These are phyloP conservation scores for Chaetomium sp. DNA, from an alignment of 2,329 filamentous ascomycete genomes.

Conservation along the genomic window DNA sequence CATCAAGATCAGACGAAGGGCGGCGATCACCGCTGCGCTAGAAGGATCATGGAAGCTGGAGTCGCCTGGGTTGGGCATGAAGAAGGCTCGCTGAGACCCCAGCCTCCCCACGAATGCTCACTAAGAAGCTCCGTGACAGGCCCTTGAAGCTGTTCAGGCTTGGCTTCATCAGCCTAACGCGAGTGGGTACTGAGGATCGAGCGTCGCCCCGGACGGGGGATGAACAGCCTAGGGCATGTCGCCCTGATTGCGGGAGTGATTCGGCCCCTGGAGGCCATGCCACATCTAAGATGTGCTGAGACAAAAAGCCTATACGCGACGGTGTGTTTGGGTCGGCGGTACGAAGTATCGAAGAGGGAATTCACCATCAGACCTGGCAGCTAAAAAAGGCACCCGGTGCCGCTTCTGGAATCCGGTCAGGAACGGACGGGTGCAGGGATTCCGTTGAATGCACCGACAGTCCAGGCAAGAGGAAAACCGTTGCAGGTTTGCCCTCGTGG, in stretches of 20 bases:
- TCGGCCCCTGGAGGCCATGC: too few species aligned
- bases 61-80: constrained; percentile 2
- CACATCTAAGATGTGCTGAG: too few species aligned
- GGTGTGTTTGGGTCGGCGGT: too few species aligned
- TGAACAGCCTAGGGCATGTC: too few species aligned
- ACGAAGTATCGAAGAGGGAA: too few species aligned
- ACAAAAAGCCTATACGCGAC: too few species aligned
- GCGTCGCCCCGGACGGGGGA: too few species aligned
- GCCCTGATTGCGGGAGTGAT: too few species aligned
- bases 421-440: background rate
- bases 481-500: background rate
- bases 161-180: background rate
- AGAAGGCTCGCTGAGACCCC: constrained; percentile 2
- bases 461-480: background rate
- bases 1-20: background rate
- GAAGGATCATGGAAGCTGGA: constrained; percentile 1
- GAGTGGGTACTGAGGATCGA: too few species aligned
- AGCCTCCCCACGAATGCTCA: background rate
- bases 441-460: background rate
- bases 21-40: background rate
- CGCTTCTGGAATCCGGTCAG: background rate
- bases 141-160: constrained; percentile 6
- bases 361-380: too few species aligned
- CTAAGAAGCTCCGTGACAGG: constrained; percentile 8
- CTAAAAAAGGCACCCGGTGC: background rate